Evolutionary conservation across 1,284 basidiomycete genomes (phyloP), one percentile per base, ranked within the genome.

Genomic region (Fomitiporia mediterranea): DNA sequence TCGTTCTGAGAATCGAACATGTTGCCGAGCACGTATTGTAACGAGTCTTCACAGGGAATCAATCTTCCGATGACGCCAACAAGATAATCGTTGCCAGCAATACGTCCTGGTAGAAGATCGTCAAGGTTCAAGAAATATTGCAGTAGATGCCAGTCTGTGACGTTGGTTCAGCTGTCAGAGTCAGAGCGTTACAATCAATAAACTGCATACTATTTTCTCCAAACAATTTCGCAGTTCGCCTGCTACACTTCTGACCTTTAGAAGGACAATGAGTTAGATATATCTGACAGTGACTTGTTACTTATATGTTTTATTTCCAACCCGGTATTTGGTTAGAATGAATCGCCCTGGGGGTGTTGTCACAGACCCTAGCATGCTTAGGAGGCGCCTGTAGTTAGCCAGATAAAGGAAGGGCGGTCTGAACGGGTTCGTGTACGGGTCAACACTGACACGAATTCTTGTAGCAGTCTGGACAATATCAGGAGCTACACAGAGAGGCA

Each of bases 1-100:
- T 59, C 58, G 42, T 56, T 59, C 19, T 56, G 48, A 17, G 30
- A n/a, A 5, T 19, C 54, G 15, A 56, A 52, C 47, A 56, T 56
- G 4, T 51, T 40, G 23, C 47, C 40, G 28, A 56, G 25, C 42
- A 56, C 53, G 11, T 30, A 21, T 15, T 37, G 40, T 15, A 23
- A 34, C 2, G 30, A 34, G 19, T 34, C 11, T 13, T n/a, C 23
- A 5, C 23, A 32, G 4, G 7, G 21, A 35, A 51, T 19, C 32
- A 32, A 23, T 9, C 21, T 30, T 13, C 11, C 13, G 15, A 56
- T 4, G 7, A 19, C 9, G 7, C 13, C 25, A 7, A 6, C 25
- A 2, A 51, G 28, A 28, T 40, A 21, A 5, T 3, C 17, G 28
- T 57, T 57, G 19, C 19, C 13, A 19, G 15, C 17, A 19, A 57